phyloP scores from a whole-genome alignment of 169 alveolate species.

The Plasmodium coatneyi region DNA sequence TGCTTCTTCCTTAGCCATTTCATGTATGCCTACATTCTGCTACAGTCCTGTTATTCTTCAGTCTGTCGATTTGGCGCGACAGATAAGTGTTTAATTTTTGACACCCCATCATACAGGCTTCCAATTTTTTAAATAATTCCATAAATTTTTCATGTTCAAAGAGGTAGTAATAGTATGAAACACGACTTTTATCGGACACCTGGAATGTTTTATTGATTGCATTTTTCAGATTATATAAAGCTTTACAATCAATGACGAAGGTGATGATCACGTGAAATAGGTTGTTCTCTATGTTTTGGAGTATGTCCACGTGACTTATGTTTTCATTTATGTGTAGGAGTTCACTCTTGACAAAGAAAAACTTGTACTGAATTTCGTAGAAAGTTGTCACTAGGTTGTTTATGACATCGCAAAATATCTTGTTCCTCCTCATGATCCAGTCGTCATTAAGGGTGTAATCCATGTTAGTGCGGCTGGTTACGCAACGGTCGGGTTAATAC shows the following conservation, averaged over 20 bases:
- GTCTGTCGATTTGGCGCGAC: slow-evolving; percentile 9
- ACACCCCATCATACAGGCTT: slow-evolving; percentile 23
- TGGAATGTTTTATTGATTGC: slow-evolving; percentile 3
- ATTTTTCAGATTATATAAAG: slow-evolving; percentile 22
- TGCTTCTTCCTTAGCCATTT: neutral
- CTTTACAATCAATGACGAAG: slow-evolving; percentile 41
- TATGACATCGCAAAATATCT: slow-evolving; percentile 23
- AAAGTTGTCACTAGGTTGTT: slow-evolving; percentile 22
- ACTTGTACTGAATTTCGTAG: slow-evolving; percentile 37
- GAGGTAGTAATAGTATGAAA: slow-evolving; percentile 12
- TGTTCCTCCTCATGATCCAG: slow-evolving; percentile 26
- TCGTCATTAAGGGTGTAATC: slow-evolving; percentile 26
- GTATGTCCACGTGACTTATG: slow-evolving; percentile 27
- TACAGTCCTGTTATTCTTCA: neutral
- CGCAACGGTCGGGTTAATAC: too few relatives aligned
- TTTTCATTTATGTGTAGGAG: slow-evolving; percentile 10
- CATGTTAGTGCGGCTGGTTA: neutral
- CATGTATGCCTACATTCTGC: neutral
- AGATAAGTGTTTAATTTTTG: slow-evolving; percentile 16
- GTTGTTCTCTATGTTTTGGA: neutral
- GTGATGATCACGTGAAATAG: slow-evolving; percentile 37
- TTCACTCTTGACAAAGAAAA: slow-evolving; percentile 24
- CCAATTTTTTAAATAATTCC: slow-evolving; percentile 27
- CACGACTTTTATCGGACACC: neutral
- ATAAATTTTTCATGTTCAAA: slow-evolving; percentile 42